Percentiles rank a stretch among this genome's conserved stretches.
phyloP scores from a whole-genome alignment of 2,329 filamentous ascomycete species.

The Bipolaris bicolor region DNA sequence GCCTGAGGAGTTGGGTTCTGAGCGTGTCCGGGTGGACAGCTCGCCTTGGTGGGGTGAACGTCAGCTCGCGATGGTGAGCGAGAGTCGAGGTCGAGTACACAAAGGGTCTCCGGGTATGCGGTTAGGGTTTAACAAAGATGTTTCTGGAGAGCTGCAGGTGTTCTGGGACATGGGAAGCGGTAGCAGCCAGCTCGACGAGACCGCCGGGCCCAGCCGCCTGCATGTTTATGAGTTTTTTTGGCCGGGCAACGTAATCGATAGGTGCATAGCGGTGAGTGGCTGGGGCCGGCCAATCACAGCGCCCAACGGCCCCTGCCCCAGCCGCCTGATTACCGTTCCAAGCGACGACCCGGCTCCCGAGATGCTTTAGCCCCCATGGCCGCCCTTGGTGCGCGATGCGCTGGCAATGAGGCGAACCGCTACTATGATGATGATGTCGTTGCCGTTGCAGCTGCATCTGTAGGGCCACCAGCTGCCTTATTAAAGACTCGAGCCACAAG shows the following conservation, averaged over 20 bases:
- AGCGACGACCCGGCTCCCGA: conserved; percentile 13
- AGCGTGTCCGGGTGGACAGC: conserved; percentile 46
- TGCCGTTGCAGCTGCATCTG: neutral
- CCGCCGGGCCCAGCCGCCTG: conserved; percentile 21
- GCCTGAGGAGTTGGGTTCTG: conserved; percentile 24
- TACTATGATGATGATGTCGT: neutral
- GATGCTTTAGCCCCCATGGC: conserved; percentile 2
- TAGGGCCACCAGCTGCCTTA: neutral
- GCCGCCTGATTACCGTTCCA: conserved; percentile 17
- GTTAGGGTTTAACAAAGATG: conserved; percentile 11
- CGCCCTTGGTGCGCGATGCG: conserved; percentile 15
- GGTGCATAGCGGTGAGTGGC: conserved; percentile 31
- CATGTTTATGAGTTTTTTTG: conserved; percentile 30
- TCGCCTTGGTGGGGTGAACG: conserved; percentile 27
- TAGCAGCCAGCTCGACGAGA: conserved; percentile 33
- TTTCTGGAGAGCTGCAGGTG: conserved; percentile 13
- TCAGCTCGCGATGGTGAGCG: conserved; percentile 32
- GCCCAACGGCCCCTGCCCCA: conserved; percentile 17
- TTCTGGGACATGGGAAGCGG: conserved; percentile 26
- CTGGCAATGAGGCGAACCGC: conserved; percentile 16
- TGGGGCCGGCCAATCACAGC: conserved; percentile 25
- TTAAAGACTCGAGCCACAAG: neutral
- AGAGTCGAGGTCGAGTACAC: conserved; percentile 19
- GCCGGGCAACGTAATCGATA: conserved; percentile 35
- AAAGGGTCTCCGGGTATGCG: conserved; percentile 11